phyloP scores from a whole-genome alignment of 2,329 filamentous ascomycete species.

The Fusarium globosum region DNA sequence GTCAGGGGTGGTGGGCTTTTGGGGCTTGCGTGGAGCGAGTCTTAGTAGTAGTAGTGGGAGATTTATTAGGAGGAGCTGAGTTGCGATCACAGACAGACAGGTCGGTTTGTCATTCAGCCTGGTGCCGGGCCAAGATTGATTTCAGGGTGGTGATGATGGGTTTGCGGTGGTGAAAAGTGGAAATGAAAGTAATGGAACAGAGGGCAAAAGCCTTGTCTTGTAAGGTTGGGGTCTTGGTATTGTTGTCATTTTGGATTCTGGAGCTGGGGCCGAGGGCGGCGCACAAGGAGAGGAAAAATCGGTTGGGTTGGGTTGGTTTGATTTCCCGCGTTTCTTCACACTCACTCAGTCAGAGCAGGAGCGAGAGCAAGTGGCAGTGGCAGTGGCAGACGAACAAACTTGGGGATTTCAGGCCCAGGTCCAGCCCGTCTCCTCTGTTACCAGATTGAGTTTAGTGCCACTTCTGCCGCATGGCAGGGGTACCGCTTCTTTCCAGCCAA shows the following conservation, averaged over 20 bases:
- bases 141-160: constrained; percentile 42
- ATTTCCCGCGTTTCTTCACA: constrained; percentile 42
- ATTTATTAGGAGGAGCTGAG: constrained; percentile 41
- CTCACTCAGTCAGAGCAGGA: neutral
- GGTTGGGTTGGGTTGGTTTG: constrained; percentile 47
- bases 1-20: constrained; percentile 47
- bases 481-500: constrained; percentile 22
- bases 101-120: neutral
- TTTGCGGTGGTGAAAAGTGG: constrained; percentile 27
- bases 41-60: constrained; percentile 34
- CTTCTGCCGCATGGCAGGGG: constrained; percentile 17
- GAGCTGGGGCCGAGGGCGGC: constrained; percentile 53
- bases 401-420: constrained; percentile 29
- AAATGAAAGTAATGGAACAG: constrained; percentile 43
- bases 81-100: constrained; percentile 30
- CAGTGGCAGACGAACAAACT: constrained; percentile 8
- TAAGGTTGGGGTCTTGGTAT: constrained; percentile 53
- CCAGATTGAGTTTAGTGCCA: constrained; percentile 28
- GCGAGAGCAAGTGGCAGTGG: constrained; percentile 2
- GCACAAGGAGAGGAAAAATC: constrained; percentile 50
- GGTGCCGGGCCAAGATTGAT: constrained; percentile 1
- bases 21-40: constrained; percentile 46
- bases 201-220: constrained; percentile 51
- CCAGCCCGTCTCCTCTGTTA: constrained; percentile 22
- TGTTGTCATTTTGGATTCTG: constrained; percentile 53